Conservation (phyloP, 2,329 filamentous ascomycete species). For the Mollisia scopiformis region DNA sequence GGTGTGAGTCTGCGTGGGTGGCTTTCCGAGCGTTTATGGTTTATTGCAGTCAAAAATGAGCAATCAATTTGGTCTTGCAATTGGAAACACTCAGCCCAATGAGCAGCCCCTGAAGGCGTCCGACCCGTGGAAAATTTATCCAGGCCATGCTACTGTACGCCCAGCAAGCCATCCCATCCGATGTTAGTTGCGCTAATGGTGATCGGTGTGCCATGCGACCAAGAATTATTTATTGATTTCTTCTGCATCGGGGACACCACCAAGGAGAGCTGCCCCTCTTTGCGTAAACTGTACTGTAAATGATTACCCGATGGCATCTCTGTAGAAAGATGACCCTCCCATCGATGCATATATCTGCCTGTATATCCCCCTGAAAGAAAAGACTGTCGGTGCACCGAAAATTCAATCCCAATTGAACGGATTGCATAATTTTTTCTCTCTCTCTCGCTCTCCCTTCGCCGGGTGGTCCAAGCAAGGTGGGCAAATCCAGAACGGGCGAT, state of each 20-base stretch:
- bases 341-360: background rate
- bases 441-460: too few species aligned
- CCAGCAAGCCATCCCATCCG: background rate
- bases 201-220: background rate
- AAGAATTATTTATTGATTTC: background rate
- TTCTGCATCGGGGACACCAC: background rate
- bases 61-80: background rate
- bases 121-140: too few species aligned
- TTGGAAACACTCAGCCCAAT: background rate
- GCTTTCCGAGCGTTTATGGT: background rate
- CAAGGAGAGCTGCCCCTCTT: too few species aligned
- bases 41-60: too few species aligned
- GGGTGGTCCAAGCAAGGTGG: too few species aligned
- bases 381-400: background rate
- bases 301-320: too few species aligned
- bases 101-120: background rate
- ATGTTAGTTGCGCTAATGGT: background rate
- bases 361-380: background rate
- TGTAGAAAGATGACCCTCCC: background rate
- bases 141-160: background rate
- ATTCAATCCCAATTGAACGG: background rate
- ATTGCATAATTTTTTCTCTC: background rate
- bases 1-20: background rate
- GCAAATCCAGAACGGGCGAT: background rate
- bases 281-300: too few species aligned